Evolutionary conservation across 2,329 filamentous ascomycete genomes (phyloP).

Genomic region (Alternaria ventricosa): DNA sequence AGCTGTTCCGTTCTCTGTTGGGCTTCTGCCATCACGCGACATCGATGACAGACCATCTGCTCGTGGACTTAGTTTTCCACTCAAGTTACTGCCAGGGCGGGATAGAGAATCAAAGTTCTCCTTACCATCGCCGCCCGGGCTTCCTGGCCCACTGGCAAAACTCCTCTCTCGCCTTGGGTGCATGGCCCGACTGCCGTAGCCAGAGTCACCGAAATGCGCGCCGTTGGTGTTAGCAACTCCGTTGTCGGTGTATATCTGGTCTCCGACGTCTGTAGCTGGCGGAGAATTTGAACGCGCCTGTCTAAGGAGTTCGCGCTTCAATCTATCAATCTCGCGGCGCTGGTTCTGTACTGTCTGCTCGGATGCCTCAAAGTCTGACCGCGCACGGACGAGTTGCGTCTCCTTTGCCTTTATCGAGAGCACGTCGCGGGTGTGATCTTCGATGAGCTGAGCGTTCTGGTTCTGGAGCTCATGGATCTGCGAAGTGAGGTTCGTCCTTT

Average conservation of each 20-base stretch:
- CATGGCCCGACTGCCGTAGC: conserved; percentile 51
- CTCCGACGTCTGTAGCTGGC: conserved; percentile 56
- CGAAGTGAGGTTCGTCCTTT: conserved; percentile 80
- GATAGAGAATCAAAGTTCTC: conserved; percentile 53
- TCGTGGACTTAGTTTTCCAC: conserved; percentile 50
- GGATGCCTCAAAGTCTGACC: conserved; percentile 86
- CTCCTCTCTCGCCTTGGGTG: conserved; percentile 38
- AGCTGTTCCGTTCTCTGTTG: conserved; percentile 32
- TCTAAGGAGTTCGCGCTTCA: conserved; percentile 81
- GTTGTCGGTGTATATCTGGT: conserved; percentile 64
- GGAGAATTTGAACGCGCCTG: conserved; percentile 59
- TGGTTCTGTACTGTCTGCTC: conserved; percentile 86
- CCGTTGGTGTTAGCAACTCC: conserved; percentile 61
- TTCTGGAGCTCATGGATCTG: conserved; percentile 95
- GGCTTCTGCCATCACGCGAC: conserved; percentile 44
- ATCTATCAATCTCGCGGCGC: conserved; percentile 84
- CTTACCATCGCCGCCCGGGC: conserved; percentile 54
- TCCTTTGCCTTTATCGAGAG: conserved; percentile 98
- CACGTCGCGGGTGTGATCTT: conserved; percentile 94
- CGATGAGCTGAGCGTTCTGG: conserved; percentile 94
- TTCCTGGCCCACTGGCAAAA: conserved; percentile 37
- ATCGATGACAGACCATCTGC: conserved; percentile 41
- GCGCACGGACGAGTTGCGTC: conserved; percentile 90
- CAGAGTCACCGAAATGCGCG: conserved; percentile 43
- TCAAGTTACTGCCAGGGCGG: conserved; percentile 43